These are phyloP conservation scores for Aureococcus anophagefferens DNA, from an alignment of 108 stramenopile genomes.

Conservation along the genomic window DNA sequence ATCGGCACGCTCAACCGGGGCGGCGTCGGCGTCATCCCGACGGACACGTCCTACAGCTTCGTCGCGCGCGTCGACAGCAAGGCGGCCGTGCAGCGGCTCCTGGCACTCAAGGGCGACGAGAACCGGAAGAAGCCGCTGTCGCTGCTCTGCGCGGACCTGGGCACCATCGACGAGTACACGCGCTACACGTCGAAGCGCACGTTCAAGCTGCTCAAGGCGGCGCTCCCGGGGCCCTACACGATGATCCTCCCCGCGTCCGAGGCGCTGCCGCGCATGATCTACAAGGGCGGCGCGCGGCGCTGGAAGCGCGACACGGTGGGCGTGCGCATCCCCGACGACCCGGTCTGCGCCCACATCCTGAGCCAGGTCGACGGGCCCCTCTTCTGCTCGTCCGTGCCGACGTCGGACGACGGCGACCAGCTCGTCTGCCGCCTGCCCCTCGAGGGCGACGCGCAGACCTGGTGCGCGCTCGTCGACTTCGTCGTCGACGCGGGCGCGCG, in stretches of 20 bases:
- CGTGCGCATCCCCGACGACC: conserved; percentile 17
- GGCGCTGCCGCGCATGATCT: conserved; percentile 6
- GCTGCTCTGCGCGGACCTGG: conserved; percentile 13
- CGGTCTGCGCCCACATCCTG: conserved; percentile 12
- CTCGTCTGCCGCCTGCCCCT: neutral
- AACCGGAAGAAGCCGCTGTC: conserved; percentile 10
- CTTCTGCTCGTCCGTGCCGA: conserved; percentile 16
- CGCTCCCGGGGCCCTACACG: conserved; percentile 19
- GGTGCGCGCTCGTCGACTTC: conserved; percentile 14
- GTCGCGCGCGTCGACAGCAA: conserved; percentile 7
- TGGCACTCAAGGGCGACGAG: conserved; percentile 5
- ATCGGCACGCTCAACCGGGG: conserved; percentile 5
- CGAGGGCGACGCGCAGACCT: neutral
- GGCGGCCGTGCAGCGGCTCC: conserved; percentile 14
- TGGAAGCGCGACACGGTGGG: conserved; percentile 12
- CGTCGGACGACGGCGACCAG: neutral
- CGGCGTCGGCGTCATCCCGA: conserved; percentile 18
- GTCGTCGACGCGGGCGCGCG: conserved; percentile 14
- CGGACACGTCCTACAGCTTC: conserved; percentile 18
- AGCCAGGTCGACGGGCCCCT: conserved; percentile 15
- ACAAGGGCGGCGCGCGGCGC: neutral
- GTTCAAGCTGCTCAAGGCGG: conserved; percentile 16
- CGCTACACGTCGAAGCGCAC: conserved; percentile 1
- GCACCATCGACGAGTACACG: conserved; percentile 18
- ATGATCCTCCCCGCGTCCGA: conserved; percentile 15